Evolutionary conservation across 1,139 yeast species (phyloP), one percentile per base, ranked within the genome.

Genomic region (Candida smagusa): DNA sequence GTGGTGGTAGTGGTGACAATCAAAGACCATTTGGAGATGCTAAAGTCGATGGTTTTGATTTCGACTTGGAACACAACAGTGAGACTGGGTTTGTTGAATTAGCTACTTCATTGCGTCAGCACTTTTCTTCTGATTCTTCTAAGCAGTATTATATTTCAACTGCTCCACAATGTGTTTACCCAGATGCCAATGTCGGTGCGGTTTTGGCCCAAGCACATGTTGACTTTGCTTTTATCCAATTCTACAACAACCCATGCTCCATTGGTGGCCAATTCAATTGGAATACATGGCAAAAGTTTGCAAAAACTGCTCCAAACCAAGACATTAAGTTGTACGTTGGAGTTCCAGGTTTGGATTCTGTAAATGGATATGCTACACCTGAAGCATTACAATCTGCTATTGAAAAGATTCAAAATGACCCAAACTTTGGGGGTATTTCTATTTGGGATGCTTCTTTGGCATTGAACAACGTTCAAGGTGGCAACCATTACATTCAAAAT

Each of bases 381-480:
- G 9, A 9, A 3, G 16, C 3, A 8, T 12, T 27, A 9, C 9
- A 27, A 12, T 9, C 9, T 11, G 9, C 16, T 27, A 9, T 27
- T 8, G 16, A 11, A n/a, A 27, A 11, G 12, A 27, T 49, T 51
- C 29, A 42, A 41, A 33, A 40, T 26, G 50, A 43, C 35, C 33
- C 54, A 12, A 37, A 9, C 31, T 57, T 58, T 39, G 63, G 61
- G 16, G 63, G 63, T 27, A 44, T 58, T 26, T 49, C 61, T 8
- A 37, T 58, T 30, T 58, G 63, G 63, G 63, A 59, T 46, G 58
- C 60, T 11, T 56, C 61, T 9, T 48, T 57, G n/a, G 38, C 48
- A 23, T 22, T 30, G 13, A 21, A 29, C 13, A 30, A 30, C 28
- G 6, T 22, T 11, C 23, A 11, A 12, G 11, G 11, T 23, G 29